phyloP scores from a whole-genome alignment of 78 protist genomes.

The Bodo saltans region DNA sequence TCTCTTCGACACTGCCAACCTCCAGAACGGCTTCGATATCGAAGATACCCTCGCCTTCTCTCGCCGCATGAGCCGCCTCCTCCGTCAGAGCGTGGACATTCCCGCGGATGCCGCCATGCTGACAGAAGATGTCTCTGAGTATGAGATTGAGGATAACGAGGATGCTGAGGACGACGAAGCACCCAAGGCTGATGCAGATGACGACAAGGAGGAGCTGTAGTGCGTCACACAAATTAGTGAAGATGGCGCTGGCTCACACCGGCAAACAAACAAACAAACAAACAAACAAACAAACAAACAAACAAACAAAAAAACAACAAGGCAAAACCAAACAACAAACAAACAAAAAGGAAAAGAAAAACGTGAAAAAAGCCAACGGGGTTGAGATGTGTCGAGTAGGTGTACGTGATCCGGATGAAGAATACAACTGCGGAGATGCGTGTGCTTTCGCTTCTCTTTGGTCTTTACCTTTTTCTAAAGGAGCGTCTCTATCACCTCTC shows the following conservation, averaged over 20 bases:
- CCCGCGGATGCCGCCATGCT: not conserved
- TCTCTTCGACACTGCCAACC: slow-evolving; percentile 73
- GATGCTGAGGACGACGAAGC: slow-evolving; percentile 41
- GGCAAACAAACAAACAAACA: no score
- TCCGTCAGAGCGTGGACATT: not conserved
- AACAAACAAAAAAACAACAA: not conserved
- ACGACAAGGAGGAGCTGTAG: slow-evolving; percentile 7
- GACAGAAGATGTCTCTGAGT: slow-evolving; percentile 63
- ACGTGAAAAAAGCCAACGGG: not conserved
- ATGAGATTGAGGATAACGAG: slow-evolving; percentile 50
- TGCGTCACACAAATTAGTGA: no score
- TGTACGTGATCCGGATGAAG: no score
- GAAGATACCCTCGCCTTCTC: slow-evolving; percentile 8
- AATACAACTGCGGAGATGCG: no score
- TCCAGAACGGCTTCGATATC: slow-evolving; percentile 41
- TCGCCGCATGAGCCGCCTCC: slow-evolving; percentile 4
- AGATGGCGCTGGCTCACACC: no score
- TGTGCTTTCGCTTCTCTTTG: no score
- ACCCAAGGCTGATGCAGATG: slow-evolving; percentile 23
- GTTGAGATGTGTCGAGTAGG: no score
- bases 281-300: no score
- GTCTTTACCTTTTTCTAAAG: no score
- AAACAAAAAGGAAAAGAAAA: not conserved
- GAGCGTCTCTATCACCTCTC: no score
- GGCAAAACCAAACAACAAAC: not conserved